phyloP scores from a whole-genome alignment of 345 rosid species.

The Populus simonii region DNA sequence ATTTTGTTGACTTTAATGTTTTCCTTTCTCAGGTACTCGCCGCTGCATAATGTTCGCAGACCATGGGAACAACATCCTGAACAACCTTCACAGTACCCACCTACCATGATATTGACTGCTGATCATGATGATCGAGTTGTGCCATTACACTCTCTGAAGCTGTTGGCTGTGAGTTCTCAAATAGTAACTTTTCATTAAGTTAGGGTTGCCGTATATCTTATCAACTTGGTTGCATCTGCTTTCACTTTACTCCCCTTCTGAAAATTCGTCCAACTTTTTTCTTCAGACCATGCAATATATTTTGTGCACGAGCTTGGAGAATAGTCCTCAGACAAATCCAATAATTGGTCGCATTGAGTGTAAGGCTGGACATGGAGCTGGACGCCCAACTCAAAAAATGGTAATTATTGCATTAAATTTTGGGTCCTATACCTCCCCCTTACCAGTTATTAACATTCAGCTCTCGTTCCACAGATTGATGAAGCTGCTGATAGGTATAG shows the following conservation, averaged over 20 bases:
- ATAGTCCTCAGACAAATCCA: constrained; percentile 83
- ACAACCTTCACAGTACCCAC: constrained; percentile 57
- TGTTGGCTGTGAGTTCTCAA: constrained; percentile 66
- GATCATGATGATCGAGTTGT: constrained; percentile 96
- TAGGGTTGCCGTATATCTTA: background rate
- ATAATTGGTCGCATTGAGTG: constrained; percentile 80
- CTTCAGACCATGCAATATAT: constrained; percentile 82
- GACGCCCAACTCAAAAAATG: constrained; percentile 81
- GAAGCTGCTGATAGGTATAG: constrained; percentile 78
- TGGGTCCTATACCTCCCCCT: background rate
- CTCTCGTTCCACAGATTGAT: constrained; percentile 49
- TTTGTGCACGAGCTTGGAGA: constrained; percentile 62
- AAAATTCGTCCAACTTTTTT: background rate
- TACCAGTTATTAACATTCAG: background rate
- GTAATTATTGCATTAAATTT: constrained; percentile 27
- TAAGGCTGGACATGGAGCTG: constrained; percentile 94
- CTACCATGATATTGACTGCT: constrained; percentile 92
- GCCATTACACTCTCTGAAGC: constrained; percentile 77
- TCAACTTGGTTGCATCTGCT: background rate
- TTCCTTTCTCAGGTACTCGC: constrained; percentile 63
- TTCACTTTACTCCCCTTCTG: background rate
- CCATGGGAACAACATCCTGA: constrained; percentile 71
- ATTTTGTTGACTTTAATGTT: background rate
- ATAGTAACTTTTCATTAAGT: background rate
- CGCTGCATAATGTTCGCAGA: constrained; percentile 86